Evolutionary conservation across 176 grass and related monocot genomes (phyloP).

Genomic region (Bolboschoenus planiculmis): DNA sequence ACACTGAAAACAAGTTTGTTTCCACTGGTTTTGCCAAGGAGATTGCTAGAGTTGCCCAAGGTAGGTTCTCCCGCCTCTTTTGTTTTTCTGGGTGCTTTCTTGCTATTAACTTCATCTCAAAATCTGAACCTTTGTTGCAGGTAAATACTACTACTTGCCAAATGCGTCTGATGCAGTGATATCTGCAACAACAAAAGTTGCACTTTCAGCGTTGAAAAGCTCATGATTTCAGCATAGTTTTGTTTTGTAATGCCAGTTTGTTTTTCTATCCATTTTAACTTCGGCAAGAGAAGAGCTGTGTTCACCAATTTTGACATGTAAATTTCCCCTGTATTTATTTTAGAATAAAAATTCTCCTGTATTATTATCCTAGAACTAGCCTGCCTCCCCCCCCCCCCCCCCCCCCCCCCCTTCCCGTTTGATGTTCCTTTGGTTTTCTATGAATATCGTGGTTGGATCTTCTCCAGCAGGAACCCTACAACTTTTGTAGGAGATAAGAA

Average conservation of each 20-base stretch:
- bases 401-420: no score
- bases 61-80: constrained; percentile 24
- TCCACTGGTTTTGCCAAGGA: constrained; percentile 98
- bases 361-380: neutral
- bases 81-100: neutral
- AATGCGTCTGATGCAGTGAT: constrained; percentile 95
- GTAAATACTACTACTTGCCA: constrained; percentile 98
- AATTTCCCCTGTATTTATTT: neutral
- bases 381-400: no score
- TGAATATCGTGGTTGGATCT: neutral
- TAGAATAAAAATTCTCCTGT: neutral
- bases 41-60: constrained; percentile 92
- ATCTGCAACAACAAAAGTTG: constrained; percentile 79
- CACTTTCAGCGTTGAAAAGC: constrained; percentile 60
- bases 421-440: neutral
- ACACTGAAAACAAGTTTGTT: constrained; percentile 98
- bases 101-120: neutral
- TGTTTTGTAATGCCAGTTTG: neutral
- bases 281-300: neutral
- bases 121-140: constrained; percentile 32
- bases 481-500: no score
- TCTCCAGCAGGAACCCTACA: neutral
- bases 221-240: constrained; percentile 25
- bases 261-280: neutral
- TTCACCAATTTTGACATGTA: constrained; percentile 15